Evolutionary conservation across 805 yeast genomes (phyloP), one percentile per base, ranked within the genome.

Genomic region (Wickerhamiella sergipiensis): DNA sequence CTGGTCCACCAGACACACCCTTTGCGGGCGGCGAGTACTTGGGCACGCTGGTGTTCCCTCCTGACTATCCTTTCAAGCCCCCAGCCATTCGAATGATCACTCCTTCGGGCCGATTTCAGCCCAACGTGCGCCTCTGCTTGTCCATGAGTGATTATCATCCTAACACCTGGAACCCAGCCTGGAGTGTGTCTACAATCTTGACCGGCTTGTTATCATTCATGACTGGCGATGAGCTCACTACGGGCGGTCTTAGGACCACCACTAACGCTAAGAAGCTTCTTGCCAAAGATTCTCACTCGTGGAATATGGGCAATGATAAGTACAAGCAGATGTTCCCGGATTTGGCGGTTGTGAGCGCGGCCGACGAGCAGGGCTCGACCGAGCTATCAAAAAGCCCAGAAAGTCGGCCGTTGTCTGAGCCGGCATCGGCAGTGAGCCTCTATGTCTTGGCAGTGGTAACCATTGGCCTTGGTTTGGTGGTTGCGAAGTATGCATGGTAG

Each of bases 121-220:
- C 85, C 48, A 83, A 84, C 63, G 78, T 88, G 3, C 71, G 94
- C 50, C 71, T 87, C 40, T 87, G 95, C 68, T 70, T 87, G 45
- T 79, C 85, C 19, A 86, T 87, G 87, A 81, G 89, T 64, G 95
- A 87, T 66, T 87, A 77, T 66, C 95, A 87, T 60, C 95, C 94
- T 4, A 92, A 86, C 64, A 71, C 82, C 1, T 87, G 95, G 95
- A 87, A 87, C 64, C 95, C 95, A 2, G 86, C 92, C 13, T 87
- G 95, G 95, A 80, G 87, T 45, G 95, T 86, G 18, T 72, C 85
- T 17, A 86, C 95, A 0, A 87, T 87, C n/a, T 71, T 87, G 58
- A 84, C 80, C 9, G 95, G 95, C 0, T 67, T 87, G 43, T 70
- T 87, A 57, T 84, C 94, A 64, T 87, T 87, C 61, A 87, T 87